Conservation (phyloP, 23 red algal species). For the Agarophyton chilense region DNA sequence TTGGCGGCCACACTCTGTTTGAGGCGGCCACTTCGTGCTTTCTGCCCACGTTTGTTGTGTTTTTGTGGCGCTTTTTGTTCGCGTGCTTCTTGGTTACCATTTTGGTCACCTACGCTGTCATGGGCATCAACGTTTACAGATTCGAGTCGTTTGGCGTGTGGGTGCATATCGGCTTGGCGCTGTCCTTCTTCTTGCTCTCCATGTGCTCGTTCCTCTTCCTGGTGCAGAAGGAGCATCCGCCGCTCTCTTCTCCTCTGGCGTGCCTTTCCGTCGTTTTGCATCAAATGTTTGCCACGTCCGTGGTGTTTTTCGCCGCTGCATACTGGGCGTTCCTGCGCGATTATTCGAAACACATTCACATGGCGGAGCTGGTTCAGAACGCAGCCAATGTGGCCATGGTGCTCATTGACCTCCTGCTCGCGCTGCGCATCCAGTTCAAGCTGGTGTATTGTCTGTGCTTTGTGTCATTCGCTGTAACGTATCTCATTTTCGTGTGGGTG, state of each 20-base stretch:
- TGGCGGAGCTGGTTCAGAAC: slow-evolving; percentile 32
- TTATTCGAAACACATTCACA: neutral
- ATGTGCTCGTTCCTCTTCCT: slow-evolving; percentile 23
- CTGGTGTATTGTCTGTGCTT: slow-evolving; percentile 39
- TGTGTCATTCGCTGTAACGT: slow-evolving; percentile 1
- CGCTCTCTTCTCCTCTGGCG: neutral
- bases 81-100: slow-evolving; percentile 34
- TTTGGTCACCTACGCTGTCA: slow-evolving; percentile 20
- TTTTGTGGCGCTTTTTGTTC: slow-evolving; percentile 56
- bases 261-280: slow-evolving; percentile 13
- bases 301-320: slow-evolving; percentile 59
- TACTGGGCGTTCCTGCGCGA: slow-evolving; percentile 66
- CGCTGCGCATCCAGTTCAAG: slow-evolving; percentile 49
- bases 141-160: slow-evolving; percentile 34
- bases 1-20: slow-evolving; percentile 49
- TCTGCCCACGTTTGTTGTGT: slow-evolving; percentile 37
- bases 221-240: neutral
- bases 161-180: slow-evolving; percentile 36
- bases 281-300: slow-evolving; percentile 58
- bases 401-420: slow-evolving; percentile 27
- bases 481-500: slow-evolving; percentile 64
- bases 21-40: slow-evolving; percentile 65
- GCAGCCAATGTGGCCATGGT: slow-evolving; percentile 41
- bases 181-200: slow-evolving; percentile 11
- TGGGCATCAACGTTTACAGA: neutral